These are phyloP conservation scores for Scutellaria baicalensis DNA, from an alignment of 257 asterid genomes.

Conservation along the genomic window DNA sequence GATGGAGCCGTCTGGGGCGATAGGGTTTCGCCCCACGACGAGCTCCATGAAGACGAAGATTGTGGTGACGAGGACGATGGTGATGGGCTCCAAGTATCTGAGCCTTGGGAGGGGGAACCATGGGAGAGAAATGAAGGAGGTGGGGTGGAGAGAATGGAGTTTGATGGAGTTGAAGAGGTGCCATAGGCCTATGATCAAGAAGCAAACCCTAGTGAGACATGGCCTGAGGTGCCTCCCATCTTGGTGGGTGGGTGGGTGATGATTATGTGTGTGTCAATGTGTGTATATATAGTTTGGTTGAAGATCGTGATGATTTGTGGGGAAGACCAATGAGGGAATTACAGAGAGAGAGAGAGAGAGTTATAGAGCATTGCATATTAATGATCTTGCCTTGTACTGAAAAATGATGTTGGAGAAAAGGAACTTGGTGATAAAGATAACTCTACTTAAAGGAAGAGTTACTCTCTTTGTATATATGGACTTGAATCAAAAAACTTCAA, in stretches of 20 bases:
- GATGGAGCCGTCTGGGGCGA: slow-evolving; percentile 43
- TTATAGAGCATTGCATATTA: background rate
- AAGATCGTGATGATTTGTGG: background rate
- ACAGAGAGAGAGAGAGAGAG: background rate
- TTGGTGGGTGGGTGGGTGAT: background rate
- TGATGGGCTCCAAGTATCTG: slow-evolving; percentile 46
- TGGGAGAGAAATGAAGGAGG: slow-evolving; percentile 39
- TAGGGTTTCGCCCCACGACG: slow-evolving; percentile 27
- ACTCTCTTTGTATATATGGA: background rate
- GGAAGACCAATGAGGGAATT: slow-evolving; percentile 8
- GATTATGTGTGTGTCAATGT: background rate
- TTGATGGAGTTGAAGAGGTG: slow-evolving; percentile 61
- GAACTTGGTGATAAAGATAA: slow-evolving; percentile 19
- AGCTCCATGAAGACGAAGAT: slow-evolving; percentile 49
- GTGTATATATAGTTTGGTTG: background rate
- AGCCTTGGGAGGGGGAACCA: slow-evolving; percentile 60
- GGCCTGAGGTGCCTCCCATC: slow-evolving; percentile 65
- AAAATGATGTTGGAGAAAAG: slow-evolving; percentile 9
- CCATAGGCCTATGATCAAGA: slow-evolving; percentile 65
- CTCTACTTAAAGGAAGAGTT: slow-evolving; percentile 39
- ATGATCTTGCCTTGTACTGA: slow-evolving; percentile 35
- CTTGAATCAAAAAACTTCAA: background rate
- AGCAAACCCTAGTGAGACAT: slow-evolving; percentile 62
- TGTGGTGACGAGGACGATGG: slow-evolving; percentile 32
- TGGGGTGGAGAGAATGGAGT: slow-evolving; percentile 50